A percentile compares a stretch with the other conserved stretches of the same genome.
These are phyloP conservation scores for Arabidopsis hybrid DNA, from an alignment of 441 rosid species.

Conservation along the genomic window DNA sequence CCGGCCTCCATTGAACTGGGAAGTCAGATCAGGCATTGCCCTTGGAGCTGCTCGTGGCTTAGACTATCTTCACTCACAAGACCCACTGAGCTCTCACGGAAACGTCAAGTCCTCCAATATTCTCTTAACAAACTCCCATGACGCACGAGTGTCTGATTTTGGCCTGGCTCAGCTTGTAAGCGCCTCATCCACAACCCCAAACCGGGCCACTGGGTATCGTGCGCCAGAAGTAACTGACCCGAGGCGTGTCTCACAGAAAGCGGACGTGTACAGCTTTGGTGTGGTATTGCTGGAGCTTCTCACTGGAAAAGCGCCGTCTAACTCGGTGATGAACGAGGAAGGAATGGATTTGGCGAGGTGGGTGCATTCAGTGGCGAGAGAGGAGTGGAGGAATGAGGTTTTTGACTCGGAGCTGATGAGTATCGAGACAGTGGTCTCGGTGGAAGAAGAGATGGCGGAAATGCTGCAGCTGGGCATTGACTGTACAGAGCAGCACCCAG, in stretches of 20 bases:
- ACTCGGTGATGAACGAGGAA: slow-evolving; percentile 83
- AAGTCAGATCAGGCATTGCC: slow-evolving; percentile 70
- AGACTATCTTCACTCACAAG: slow-evolving; percentile 84
- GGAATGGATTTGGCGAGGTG: slow-evolving; percentile 95
- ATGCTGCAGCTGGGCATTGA: slow-evolving; percentile 89
- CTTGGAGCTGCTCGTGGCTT: slow-evolving; percentile 89
- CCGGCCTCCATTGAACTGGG: slow-evolving; percentile 87
- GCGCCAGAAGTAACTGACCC: slow-evolving; percentile 98
- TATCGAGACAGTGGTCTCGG: slow-evolving; percentile 51
- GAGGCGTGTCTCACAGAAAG: slow-evolving; percentile 85
- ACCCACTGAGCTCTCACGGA: slow-evolving; percentile 78
- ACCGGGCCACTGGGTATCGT: slow-evolving; percentile 82
- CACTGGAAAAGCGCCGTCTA: slow-evolving; percentile 90
- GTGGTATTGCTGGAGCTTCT: slow-evolving; percentile 84
- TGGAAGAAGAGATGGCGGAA: slow-evolving; percentile 84
- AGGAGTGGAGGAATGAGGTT: slow-evolving; percentile 92
- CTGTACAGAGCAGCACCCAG: slow-evolving; percentile 88
- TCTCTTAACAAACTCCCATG: slow-evolving; percentile 73
- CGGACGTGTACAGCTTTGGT: slow-evolving; percentile 95
- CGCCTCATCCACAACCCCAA: slow-evolving; percentile 66
- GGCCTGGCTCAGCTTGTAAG: slow-evolving; percentile 88
- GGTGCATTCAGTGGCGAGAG: slow-evolving; percentile 89
- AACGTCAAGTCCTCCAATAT: slow-evolving; percentile 90
- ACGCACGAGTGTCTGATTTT: slow-evolving; percentile 88
- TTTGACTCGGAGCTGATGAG: slow-evolving; percentile 88